phyloP scores from a whole-genome alignment of 1,284 basidiomycete species.

The Mycena citricolor region DNA sequence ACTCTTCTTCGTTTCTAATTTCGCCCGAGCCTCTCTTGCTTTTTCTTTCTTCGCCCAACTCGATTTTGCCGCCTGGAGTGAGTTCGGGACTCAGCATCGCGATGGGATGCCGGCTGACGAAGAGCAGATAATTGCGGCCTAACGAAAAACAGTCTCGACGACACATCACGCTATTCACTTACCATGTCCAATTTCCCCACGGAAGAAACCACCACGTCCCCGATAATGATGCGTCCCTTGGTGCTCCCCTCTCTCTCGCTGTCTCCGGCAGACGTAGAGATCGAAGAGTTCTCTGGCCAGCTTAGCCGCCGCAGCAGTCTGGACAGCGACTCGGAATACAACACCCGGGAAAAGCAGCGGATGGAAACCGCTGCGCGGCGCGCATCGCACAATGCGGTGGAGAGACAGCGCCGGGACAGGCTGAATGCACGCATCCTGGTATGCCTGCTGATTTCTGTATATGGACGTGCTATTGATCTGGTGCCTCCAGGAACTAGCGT shows the following conservation, averaged over 20 bases:
- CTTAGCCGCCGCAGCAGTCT: conserved; percentile 4
- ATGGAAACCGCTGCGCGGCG: conserved; percentile 85
- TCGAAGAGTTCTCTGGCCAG: conserved; percentile 5
- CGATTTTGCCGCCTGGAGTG: too few relatives aligned
- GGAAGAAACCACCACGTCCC: too few relatives aligned
- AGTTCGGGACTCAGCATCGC: too few relatives aligned
- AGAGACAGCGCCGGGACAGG: conserved; percentile 86
- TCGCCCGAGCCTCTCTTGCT: too few relatives aligned
- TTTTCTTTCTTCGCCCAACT: too few relatives aligned
- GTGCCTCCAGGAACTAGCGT: conserved; percentile 69
- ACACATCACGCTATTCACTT: too few relatives aligned
- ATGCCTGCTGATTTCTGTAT: neutral
- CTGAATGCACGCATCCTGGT: conserved; percentile 69
- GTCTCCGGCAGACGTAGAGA: conserved; percentile 6
- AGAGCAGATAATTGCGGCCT: too few relatives aligned
- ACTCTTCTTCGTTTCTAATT: too few relatives aligned
- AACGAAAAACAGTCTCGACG: too few relatives aligned
- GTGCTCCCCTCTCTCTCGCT: conserved; percentile 11
- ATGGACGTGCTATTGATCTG: conserved; percentile 28
- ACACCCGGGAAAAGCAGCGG: conserved; percentile 3
- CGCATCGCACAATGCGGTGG: conserved; percentile 92
- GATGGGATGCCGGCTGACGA: too few relatives aligned
- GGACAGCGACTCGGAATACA: conserved; percentile 9
- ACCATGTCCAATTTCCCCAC: too few relatives aligned
- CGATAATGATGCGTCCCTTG: too few relatives aligned